Percentiles rank a stretch among this genome's conserved stretches.
phyloP scores from a whole-genome alignment of 2,329 filamentous ascomycete species.

The Mycogone perniciosa region DNA sequence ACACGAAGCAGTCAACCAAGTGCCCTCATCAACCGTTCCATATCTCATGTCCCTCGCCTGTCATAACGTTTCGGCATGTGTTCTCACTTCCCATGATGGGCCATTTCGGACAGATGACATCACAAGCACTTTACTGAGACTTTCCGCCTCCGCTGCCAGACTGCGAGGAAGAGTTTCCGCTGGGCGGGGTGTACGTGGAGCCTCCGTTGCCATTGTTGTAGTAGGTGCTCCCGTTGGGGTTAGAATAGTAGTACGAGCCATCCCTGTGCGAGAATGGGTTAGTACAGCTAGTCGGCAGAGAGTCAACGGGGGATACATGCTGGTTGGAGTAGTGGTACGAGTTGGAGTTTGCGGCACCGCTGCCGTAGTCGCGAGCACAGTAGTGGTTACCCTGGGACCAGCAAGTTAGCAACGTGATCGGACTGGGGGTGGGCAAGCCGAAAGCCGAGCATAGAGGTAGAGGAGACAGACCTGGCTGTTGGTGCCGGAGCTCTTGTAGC shows the following conservation, averaged over 20 bases:
- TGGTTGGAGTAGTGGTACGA: conserved; percentile 62
- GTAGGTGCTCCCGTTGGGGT: conserved; percentile 62
- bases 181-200: conserved; percentile 55
- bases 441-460: background rate
- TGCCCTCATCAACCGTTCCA: too few relatives aligned
- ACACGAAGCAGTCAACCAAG: too few relatives aligned
- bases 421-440: background rate
- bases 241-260: conserved; percentile 69
- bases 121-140: background rate
- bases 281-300: background rate
- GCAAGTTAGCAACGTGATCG: background rate
- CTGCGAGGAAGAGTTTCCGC: conserved; percentile 24
- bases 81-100: too few relatives aligned
- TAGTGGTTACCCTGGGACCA: conserved; percentile 59
- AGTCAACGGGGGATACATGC: conserved; percentile 29
- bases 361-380: conserved; percentile 58
- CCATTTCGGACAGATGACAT: too few relatives aligned
- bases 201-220: conserved; percentile 54
- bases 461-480: conserved; percentile 50
- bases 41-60: too few relatives aligned
- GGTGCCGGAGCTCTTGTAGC: conserved; percentile 48
- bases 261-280: conserved; percentile 31
- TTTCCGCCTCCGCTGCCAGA: background rate
- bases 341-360: conserved; percentile 48
- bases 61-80: too few relatives aligned